Evolutionary conservation across 768 basidiomycete species (phyloP), one percentile per base, ranked within the genome.

Genomic region (Amanita muscaria): DNA sequence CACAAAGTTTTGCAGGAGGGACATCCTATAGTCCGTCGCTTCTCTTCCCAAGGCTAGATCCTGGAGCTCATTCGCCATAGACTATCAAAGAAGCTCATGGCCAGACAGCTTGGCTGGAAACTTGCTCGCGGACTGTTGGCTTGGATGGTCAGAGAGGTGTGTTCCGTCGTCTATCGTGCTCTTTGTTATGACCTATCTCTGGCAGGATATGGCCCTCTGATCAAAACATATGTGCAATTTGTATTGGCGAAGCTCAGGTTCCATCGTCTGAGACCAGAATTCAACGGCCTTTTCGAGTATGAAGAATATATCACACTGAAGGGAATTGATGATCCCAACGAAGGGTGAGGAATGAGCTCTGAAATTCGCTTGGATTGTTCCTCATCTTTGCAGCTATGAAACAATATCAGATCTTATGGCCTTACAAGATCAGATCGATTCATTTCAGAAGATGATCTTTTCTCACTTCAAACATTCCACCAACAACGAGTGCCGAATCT

Each of bases 1-100:
- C 96, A 99, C 67, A 99, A 99, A 66, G 82, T 99, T 33, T 62
- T 99, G 27, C 96, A 99, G 64, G 96, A 99, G 63, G 96, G 96
- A 4, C 96, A 99, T 60, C 91, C 92, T 9, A 74, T 83, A 43
- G 96, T 97, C 57, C 53, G 69, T 59, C 30, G 40, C 27, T 21
- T 19, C 2, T 22, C n/a, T n/a, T n/a, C n/a, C 29, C 27, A 15
- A 41, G 24, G 14, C 37, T 24, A 33, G 30, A 46, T 16, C 21
- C 34, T 23, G 41, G 40, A 18, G 44, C 36, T 46, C 37, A 37
- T 47, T 48, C 40, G n/a, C 44, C 51, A 18, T 54, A 97, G 94
- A 88, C 88, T 15, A 77, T 99, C 46, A 97, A 96, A 63, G 96
- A 99, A 62, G 93, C 89, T 1, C 96, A 97, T 50, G 82, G 86